Evolutionary conservation across 2,329 filamentous ascomycete species (phyloP).

Genomic region (Fusarium tanahbumbuense): DNA sequence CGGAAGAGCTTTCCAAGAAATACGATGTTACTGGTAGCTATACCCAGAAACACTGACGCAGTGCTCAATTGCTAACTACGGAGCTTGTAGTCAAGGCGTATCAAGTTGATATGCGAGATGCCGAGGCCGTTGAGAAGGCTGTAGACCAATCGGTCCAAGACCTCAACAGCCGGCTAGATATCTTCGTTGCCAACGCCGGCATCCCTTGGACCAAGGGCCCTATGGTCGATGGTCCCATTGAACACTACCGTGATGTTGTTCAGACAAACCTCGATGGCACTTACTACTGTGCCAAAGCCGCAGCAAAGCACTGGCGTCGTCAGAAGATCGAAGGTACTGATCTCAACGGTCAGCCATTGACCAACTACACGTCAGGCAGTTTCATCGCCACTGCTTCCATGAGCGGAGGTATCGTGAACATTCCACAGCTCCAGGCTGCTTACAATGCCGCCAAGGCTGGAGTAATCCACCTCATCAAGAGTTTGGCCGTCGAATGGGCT

Average conservation of each 20-base stretch:
- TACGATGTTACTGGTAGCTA: slow-evolving; percentile 72
- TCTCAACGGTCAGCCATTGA: slow-evolving; percentile 36
- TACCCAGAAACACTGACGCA: not conserved
- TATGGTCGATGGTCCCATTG: slow-evolving; percentile 72
- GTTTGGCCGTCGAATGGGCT: slow-evolving; percentile 66
- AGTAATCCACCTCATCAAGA: slow-evolving; percentile 67
- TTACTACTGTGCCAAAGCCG: slow-evolving; percentile 78
- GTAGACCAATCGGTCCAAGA: slow-evolving; percentile 67
- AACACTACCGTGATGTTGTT: slow-evolving; percentile 74
- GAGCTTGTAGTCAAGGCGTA: slow-evolving; percentile 65
- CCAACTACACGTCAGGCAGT: slow-evolving; percentile 54
- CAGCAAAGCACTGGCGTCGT: slow-evolving; percentile 73
- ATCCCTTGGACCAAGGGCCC: slow-evolving; percentile 77
- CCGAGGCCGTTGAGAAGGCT: slow-evolving; percentile 60
- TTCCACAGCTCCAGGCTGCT: slow-evolving; percentile 64
- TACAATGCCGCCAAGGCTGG: slow-evolving; percentile 69
- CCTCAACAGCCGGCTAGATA: slow-evolving; percentile 77
- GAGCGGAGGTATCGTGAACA: slow-evolving; percentile 63
- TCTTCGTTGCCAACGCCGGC: slow-evolving; percentile 81
- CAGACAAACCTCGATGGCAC: slow-evolving; percentile 77
- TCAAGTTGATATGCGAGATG: slow-evolving; percentile 67
- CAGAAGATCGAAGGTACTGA: slow-evolving; percentile 72
- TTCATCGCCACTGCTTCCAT: slow-evolving; percentile 65
- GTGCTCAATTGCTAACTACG: not conserved
- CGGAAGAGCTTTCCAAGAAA: slow-evolving; percentile 69